Evolutionary conservation across 2,329 filamentous ascomycete genomes (phyloP).

Genomic region (Didymella exigua): DNA sequence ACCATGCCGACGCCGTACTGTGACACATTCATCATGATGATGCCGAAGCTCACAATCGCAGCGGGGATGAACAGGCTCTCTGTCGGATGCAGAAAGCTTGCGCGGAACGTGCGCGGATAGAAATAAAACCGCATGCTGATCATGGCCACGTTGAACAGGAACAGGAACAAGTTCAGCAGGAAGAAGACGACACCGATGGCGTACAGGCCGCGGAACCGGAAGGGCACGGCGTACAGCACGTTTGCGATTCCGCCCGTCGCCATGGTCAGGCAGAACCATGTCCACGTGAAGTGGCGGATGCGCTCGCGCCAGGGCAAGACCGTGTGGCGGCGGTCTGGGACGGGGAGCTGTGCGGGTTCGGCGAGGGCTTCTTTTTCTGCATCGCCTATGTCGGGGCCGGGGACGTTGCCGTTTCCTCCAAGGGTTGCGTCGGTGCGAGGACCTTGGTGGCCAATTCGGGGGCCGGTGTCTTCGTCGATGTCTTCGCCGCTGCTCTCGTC

Average conservation of each 20-base stretch:
- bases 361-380: background rate
- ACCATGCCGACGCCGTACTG: constrained; percentile 69
- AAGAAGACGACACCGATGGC: constrained; percentile 57
- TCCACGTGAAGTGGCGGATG: constrained; percentile 73
- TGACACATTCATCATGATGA: constrained; percentile 68
- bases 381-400: background rate
- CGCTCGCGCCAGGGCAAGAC: constrained; percentile 47
- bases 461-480: background rate
- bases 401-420: constrained; percentile 1
- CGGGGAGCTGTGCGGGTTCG: background rate
- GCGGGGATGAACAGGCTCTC: constrained; percentile 80
- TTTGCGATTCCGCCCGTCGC: constrained; percentile 66
- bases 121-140: constrained; percentile 71
- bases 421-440: background rate
- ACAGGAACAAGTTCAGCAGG: constrained; percentile 61
- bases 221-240: constrained; percentile 58
- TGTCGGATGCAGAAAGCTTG: constrained; percentile 75
- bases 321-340: background rate
- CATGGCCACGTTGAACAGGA: constrained; percentile 72
- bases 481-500: background rate
- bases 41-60: constrained; percentile 69
- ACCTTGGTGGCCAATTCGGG: background rate
- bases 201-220: constrained; percentile 53
- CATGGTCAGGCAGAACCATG: constrained; percentile 76
- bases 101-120: constrained; percentile 71